A percentile compares a stretch with the other conserved stretches of the same genome.
These are phyloP conservation scores for Verticillium longisporum DNA, from an alignment of 2,329 filamentous ascomycete genomes.

Conservation along the genomic window DNA sequence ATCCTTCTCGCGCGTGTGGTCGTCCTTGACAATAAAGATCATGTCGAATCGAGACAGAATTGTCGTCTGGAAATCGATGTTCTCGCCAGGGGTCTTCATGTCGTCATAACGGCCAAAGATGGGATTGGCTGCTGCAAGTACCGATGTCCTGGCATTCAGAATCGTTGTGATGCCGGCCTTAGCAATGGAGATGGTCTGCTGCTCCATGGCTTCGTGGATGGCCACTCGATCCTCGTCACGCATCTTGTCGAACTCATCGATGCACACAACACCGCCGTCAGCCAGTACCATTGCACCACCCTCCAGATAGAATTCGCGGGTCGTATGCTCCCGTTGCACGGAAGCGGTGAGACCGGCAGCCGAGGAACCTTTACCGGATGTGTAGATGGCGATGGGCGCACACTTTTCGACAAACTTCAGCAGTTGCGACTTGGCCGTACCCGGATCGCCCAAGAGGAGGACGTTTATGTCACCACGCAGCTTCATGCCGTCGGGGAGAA, in stretches of 20 bases:
- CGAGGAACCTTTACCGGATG: slow-evolving; percentile 95
- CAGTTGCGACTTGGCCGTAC: slow-evolving; percentile 95
- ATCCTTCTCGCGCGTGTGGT: slow-evolving; percentile 83
- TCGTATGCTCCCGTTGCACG: slow-evolving; percentile 86
- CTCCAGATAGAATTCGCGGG: slow-evolving; percentile 94
- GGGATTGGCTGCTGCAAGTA: slow-evolving; percentile 91
- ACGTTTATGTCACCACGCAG: slow-evolving; percentile 98
- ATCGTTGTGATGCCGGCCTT: slow-evolving; percentile 99
- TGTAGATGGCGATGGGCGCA: slow-evolving; percentile 95
- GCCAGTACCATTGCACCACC: slow-evolving; percentile 99
- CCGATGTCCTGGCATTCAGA: slow-evolving; percentile 89
- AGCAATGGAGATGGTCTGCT: slow-evolving; percentile 98
- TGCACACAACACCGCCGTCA: slow-evolving; percentile 94
- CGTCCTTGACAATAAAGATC: slow-evolving; percentile 98
- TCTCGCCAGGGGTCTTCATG: slow-evolving; percentile 94
- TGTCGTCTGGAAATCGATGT: slow-evolving; percentile 98
- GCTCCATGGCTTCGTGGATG: slow-evolving; percentile 99
- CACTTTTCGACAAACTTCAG: slow-evolving; percentile 97
- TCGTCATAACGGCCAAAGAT: slow-evolving; percentile 98
- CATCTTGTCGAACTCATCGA: slow-evolving; percentile 99
- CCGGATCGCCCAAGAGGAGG: slow-evolving; percentile 89
- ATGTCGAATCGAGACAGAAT: slow-evolving; percentile 98
- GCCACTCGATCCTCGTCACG: slow-evolving; percentile 94
- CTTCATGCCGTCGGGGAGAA: slow-evolving; percentile 95
- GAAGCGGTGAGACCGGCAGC: slow-evolving; percentile 98